A percentile compares a stretch with the other conserved stretches of the same genome.
Evolutionary conservation across 306 rosid species (phyloP).

Genomic region (Quercus engelmannii): DNA sequence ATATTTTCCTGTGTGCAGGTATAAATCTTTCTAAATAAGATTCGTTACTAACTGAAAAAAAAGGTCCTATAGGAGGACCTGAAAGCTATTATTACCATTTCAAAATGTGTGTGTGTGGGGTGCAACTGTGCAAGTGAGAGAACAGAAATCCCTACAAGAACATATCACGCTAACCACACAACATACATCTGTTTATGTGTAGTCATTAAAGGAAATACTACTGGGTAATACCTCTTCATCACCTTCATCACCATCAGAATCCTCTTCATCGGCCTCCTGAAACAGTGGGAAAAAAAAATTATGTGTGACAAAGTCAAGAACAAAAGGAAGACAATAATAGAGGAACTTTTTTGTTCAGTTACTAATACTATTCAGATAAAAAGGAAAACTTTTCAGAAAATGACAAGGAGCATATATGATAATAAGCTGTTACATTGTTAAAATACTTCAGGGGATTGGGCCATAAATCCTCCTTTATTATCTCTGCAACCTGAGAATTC

Average conservation of each 20-base stretch:
- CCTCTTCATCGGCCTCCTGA: conserved; percentile 67
- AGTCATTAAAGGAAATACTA: neutral
- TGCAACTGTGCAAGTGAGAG: no score
- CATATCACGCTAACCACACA: no score
- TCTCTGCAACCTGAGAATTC: conserved; percentile 56
- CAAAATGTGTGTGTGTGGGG: no score
- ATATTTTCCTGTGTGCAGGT: neutral
- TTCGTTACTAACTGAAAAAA: neutral
- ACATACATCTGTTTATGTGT: no score
- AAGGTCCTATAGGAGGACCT: neutral
- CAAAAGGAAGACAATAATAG: neutral
- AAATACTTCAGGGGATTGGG: conserved; percentile 75
- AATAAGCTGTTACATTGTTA: conserved; percentile 45
- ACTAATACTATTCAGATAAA: neutral
- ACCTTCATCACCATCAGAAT: conserved; percentile 45
- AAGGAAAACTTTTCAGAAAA: neutral
- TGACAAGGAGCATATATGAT: neutral
- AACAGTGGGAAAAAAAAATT: conserved; percentile 12
- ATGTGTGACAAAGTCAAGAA: neutral
- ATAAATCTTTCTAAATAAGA: neutral
- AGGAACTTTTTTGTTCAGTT: neutral
- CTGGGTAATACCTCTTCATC: conserved; percentile 29
- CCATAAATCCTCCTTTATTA: conserved; percentile 74
- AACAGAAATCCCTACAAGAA: no score
- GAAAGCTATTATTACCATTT: neutral